Evolutionary conservation across 176 grass and related monocot species (phyloP).

Genomic region (Oryza meyeriana): DNA sequence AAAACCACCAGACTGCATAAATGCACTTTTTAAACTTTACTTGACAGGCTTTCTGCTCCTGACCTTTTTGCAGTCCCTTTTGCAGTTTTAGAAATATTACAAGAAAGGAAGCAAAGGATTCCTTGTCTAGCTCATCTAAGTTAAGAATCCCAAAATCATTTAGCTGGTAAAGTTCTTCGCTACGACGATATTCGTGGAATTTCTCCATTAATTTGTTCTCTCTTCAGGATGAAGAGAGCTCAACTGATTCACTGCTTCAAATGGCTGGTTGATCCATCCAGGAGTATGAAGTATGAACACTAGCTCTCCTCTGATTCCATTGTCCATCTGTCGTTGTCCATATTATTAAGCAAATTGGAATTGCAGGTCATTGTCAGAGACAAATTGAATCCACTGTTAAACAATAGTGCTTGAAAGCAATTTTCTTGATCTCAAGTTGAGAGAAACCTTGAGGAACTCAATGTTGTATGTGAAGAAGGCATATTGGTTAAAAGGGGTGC

Average conservation of each 20-base stretch:
- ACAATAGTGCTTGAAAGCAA: slow-evolving; percentile 24
- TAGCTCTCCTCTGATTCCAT: slow-evolving; percentile 10
- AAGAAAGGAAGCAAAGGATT: slow-evolving; percentile 13
- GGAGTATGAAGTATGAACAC: neutral
- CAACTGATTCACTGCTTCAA: neutral
- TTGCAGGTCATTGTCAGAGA: neutral
- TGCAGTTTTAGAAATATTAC: neutral
- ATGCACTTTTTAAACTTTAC: slow-evolving; percentile 10
- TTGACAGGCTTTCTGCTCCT: neutral
- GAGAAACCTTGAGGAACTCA: slow-evolving; percentile 9
- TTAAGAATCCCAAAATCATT: slow-evolving; percentile 15
- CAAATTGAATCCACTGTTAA: neutral
- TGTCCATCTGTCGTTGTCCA: neutral
- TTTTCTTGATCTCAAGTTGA: slow-evolving; percentile 5
- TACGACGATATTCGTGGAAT: slow-evolving; percentile 3
- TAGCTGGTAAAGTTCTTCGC: neutral
- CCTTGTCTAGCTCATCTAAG: neutral
- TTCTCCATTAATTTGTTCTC: neutral
- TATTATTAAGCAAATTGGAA: slow-evolving; percentile 15
- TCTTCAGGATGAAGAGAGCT: neutral
- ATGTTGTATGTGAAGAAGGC: neutral
- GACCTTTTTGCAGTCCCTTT: neutral
- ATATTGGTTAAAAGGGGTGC: neutral
- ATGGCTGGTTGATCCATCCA: neutral
- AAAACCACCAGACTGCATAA: slow-evolving; percentile 30